Percentiles rank a stretch among this genome's conserved stretches.
These are phyloP conservation scores for Zygosaccharomyces pseudobailii DNA, from an alignment of 1,139 yeast species.

Conservation along the genomic window DNA sequence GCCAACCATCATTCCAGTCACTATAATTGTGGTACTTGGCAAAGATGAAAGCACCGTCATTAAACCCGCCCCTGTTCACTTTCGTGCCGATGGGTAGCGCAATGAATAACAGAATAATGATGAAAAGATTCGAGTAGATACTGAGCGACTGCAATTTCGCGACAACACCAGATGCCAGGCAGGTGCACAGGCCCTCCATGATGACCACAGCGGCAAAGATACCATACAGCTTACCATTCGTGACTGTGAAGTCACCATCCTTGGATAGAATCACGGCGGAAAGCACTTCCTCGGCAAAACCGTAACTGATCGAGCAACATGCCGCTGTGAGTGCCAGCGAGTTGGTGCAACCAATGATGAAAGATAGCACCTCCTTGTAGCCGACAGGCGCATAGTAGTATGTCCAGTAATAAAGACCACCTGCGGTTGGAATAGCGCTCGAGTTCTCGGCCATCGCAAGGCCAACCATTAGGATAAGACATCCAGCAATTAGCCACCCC, in stretches of 20 bases:
- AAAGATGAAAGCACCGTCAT: conserved; percentile 48
- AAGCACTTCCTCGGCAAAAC: conserved; percentile 51
- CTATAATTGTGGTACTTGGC: conserved; percentile 50
- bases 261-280: conserved; percentile 47
- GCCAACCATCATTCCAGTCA: conserved; percentile 66
- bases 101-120: conserved; percentile 56
- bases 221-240: conserved; percentile 48
- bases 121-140: conserved; percentile 49
- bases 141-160: conserved; percentile 59
- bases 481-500: conserved; percentile 67
- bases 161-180: conserved; percentile 47
- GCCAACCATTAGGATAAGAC: conserved; percentile 56
- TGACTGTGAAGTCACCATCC: conserved; percentile 45
- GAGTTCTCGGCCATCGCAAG: conserved; percentile 62
- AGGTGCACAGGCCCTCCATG: conserved; percentile 44
- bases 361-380: conserved; percentile 44
- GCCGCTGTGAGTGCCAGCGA: conserved; percentile 55
- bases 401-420: conserved; percentile 65
- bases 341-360: conserved; percentile 56
- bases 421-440: conserved; percentile 67
- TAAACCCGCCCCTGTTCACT: conserved; percentile 32
- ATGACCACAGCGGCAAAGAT: conserved; percentile 50
- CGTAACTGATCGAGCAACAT: conserved; percentile 54
- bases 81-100: conserved; percentile 59
- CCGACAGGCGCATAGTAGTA: conserved; percentile 49